Conservation (phyloP, 106 monocot genomes). For the Apostasia shenzhenica region DNA sequence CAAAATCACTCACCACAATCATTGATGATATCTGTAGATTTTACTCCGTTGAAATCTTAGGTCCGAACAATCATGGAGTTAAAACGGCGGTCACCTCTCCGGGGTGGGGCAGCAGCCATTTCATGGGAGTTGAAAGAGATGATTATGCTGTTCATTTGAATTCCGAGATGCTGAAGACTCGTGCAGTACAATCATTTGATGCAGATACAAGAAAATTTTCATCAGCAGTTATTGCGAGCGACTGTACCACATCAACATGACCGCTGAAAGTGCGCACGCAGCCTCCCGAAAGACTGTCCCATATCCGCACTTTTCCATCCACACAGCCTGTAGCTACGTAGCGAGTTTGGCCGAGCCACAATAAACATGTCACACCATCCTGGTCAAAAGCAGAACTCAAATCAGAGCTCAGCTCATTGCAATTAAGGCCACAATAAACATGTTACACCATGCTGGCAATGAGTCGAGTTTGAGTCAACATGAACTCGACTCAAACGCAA, state of each 20-base stretch:
- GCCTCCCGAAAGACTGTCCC: slow-evolving; percentile 74
- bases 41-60: no score
- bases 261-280: slow-evolving; percentile 57
- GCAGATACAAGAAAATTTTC: slow-evolving; percentile 56
- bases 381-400: neutral
- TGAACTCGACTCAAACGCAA: no score
- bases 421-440: neutral
- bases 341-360: slow-evolving; percentile 58
- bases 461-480: no score
- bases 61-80: no score
- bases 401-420: neutral
- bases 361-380: slow-evolving; percentile 77
- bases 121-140: no score
- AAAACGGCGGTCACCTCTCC: no score
- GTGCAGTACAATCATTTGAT: slow-evolving; percentile 64
- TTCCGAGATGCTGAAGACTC: slow-evolving; percentile 53
- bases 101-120: no score
- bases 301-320: slow-evolving; percentile 78
- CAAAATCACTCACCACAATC: no score
- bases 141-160: slow-evolving; percentile 12
- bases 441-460: neutral
- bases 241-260: slow-evolving; percentile 48
- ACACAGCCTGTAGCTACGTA: slow-evolving; percentile 72
- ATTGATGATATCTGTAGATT: no score
- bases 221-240: slow-evolving; percentile 49